Base-by-base conservation (phyloP, 1,284 basidiomycete species). In the Filobasidium uniguttulatum region DNA sequence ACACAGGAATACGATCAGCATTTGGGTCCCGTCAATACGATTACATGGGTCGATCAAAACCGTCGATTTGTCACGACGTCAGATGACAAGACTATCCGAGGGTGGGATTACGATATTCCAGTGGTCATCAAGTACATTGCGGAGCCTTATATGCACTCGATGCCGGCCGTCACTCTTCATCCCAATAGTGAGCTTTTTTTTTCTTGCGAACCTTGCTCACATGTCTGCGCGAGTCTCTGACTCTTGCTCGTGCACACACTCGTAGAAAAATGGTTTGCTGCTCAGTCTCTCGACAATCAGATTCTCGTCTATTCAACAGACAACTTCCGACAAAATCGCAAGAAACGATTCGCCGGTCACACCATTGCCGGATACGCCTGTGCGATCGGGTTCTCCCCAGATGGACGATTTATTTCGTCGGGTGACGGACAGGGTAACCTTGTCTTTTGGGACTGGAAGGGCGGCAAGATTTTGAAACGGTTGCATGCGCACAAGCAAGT, bases 391-490 rank as follows among this genome's bases (percentile, higher is more conserved):
- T 98, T 98, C 70, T 94, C 89, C 20, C 91, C 94, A 0, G 94
- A 99, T 64, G 94, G 94, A 15, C 87, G 88, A 67, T 71, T 88
- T 82, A 82, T 99, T 60, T 91, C 86, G 60, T 91, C 87, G 48
- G 94, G 94, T 26, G 93, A 97, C 61, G 85, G 86, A 3, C 81
- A 83, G 55, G 94, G 94, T 1, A 90, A 94, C 66, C 75, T 99
- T 38, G 86, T 97, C 14, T 94, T 97, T 69, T 99, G 93, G 94
- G 94, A 98, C 70, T 98, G 89, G 88, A 98, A 97, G 73, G 89
- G 82, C n/a, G 85, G 88, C 3, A 80, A 85, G 56, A 86, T 98
- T 65, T 84, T 89, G 68, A 91, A 87, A 56, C 74, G 89, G 40
- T 70, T 98, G 52, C 79, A 81, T 53, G 86, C 86, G 5, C 94